Conservation (phyloP, 2,329 filamentous ascomycete species). For the Aureobasidium mangrovei region DNA sequence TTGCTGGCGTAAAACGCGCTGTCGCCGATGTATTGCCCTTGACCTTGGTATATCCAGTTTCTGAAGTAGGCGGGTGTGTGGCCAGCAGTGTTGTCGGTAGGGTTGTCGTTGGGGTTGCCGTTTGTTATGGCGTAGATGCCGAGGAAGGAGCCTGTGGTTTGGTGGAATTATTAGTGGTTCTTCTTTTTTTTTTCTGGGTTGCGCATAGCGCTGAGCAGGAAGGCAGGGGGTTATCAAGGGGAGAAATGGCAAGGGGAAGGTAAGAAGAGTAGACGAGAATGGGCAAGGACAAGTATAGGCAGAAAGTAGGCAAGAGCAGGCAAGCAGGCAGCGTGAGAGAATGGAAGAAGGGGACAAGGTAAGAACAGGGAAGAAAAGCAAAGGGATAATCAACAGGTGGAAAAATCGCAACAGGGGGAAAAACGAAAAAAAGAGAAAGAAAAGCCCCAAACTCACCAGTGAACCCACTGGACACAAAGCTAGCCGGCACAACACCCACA, state of each 20-base stretch:
- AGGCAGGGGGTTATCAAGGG: background rate
- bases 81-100: background rate
- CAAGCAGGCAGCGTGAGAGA: no score
- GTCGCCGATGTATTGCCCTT: constrained; percentile 13
- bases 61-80: constrained; percentile 4
- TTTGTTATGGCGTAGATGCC: constrained; percentile 14
- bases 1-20: constrained; percentile 11
- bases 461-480: constrained; percentile 11
- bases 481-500: constrained; percentile 5
- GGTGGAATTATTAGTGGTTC: background rate
- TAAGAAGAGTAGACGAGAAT: no score
- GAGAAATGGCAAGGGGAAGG: no score
- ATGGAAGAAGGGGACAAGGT: no score
- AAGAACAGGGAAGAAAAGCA: no score
- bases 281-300: no score
- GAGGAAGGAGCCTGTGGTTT: constrained; percentile 8
- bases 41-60: constrained; percentile 14
- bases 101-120: constrained; percentile 7
- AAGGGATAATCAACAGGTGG: no score
- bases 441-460: constrained; percentile 7
- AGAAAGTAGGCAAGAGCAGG: background rate
- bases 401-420: background rate
- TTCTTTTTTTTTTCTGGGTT: background rate
- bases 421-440: background rate
- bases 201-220: background rate